Base-by-base conservation (phyloP, 2,329 filamentous ascomycete genomes). In the Aspergillus felis region DNA sequence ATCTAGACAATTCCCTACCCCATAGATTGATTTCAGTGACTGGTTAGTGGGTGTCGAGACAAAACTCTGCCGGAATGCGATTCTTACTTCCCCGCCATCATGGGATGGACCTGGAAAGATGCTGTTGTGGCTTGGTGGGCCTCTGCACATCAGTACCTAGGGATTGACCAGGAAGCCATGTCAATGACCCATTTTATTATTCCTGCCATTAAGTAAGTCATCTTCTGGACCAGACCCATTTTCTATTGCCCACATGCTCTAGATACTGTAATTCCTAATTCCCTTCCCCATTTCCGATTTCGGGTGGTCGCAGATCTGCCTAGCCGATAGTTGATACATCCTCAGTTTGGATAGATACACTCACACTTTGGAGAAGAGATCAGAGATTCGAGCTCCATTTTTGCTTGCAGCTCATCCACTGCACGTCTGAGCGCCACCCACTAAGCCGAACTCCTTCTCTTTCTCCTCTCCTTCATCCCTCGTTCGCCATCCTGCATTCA, bases 301-400 rank as follows among this genome's bases (percentile, higher is more conserved):
- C 55, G 63, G 62, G 44, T 28, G 51, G 57, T 52, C 57, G 60
- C 61, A 64, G 65, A 62, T 62, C 61, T 44, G 25, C 54, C 28
- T 56, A 55, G 47, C 44, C 50, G 29, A 44, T 48, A 46, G 56
- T 50, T 69, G 63, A 69, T 64, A 65, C 62, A 66, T 66, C 65
- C 52, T 64, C 59, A 61, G 38, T 53, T 32, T 54, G 57, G 57
- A 55, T 60, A 32, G 29, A 35, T 17, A 38, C 32, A 7, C 32
- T 38, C 14, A 7, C 32, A 17, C 32, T 38, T 38, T 38, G 32
- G 32, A 17, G 14, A 38, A n/a, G 14, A 35, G 32, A 38, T 38
- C 32, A 59, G 54, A 55, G 41, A 42, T 55, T 53, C 38, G 51
- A 51, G 24, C 55, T 49, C 41, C 46, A 32, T 32, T 35, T 35